Base-by-base conservation (phyloP, 179 eudicot species). In the Spinacia oleracea region DNA sequence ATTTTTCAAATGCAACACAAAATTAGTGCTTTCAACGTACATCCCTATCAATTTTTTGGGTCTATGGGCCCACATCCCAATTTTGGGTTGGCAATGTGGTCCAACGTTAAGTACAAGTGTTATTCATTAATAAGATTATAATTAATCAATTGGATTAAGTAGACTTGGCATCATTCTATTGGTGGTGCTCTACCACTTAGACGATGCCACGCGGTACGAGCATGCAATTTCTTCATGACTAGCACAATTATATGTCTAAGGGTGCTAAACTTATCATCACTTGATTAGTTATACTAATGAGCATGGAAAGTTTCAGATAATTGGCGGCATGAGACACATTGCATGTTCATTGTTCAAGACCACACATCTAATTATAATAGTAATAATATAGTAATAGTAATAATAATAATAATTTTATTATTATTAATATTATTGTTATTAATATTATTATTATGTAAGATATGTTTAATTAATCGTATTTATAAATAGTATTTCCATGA, bases 201-300 rank as follows among this genome's bases (percentile, higher is more conserved):
- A 50, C 25, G 25, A 48, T 35, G 81, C 71, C 81, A 79, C 64
- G 21, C 72, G 77, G 77, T 72, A 15, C 62, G 25, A 11, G 31
- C 81, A 79, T 79, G 77, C 77, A 72, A 46, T 38, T 35, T 31
- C 35, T 62, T 79, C 81, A 79, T 79, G 81, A 73, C 65, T 34
- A 35, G 53, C 77, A 79, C 45, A 78, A 78, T 59, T 70, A 20
- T 71, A 62, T 27, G 66, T 59, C 32, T 59, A 42, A 42, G 72
- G 0, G 21, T n/a, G 9, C 45, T 70, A 40, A 40, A 67, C 43
- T 35, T 9, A 48, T 46, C 32, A 45, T 32, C 25, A 66, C 4
- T 14, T 51, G 4, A 51, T 53, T 53, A 53, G 58, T 53, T 18
- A 18, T 18, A 53, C 58, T 53, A 5, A 6, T 18, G 23, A 71